These are phyloP conservation scores for Schwanniomyces etchellsii DNA, from an alignment of 1,139 yeast genomes.

Conservation along the genomic window DNA sequence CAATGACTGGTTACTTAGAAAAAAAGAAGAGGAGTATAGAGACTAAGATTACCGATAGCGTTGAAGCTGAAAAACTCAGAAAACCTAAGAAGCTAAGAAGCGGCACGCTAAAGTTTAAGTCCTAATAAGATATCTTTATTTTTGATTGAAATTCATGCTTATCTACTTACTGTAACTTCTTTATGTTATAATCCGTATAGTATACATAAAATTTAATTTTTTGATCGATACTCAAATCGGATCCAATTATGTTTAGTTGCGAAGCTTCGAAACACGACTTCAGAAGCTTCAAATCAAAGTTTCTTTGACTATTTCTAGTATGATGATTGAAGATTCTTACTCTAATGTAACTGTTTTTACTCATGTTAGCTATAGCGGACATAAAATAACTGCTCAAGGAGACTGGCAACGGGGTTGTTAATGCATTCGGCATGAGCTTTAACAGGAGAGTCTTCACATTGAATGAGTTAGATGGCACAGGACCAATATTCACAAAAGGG, in stretches of 20 bases:
- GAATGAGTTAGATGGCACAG: constrained; percentile 8
- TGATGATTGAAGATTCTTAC: constrained; percentile 17
- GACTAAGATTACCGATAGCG: too few relatives aligned
- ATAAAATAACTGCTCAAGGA: constrained; percentile 17
- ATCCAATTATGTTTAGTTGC: constrained; percentile 23
- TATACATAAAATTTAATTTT: constrained; percentile 31
- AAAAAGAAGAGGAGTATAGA: constrained; percentile 3
- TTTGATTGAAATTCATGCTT: not conserved
- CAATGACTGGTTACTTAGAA: constrained; percentile 12
- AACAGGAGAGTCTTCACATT: constrained; percentile 39
- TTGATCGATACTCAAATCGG: constrained; percentile 20
- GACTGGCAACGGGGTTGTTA: constrained; percentile 30
- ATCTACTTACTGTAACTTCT: constrained; percentile 1
- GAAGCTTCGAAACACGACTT: constrained; percentile 24
- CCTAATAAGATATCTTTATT: not conserved
- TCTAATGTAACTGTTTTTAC: constrained; percentile 14
- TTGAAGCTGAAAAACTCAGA: too few relatives aligned
- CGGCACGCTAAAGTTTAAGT: not conserved
- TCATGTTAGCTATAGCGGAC: constrained; percentile 19
- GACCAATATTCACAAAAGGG: constrained; percentile 31
- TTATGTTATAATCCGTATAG: constrained; percentile 18
- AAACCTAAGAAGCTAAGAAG: not conserved
- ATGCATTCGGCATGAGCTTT: constrained; percentile 31
- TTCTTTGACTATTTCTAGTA: not conserved
- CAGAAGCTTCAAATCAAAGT: constrained; percentile 13